Base-by-base conservation (phyloP, 2,329 filamentous ascomycete genomes). In the Diaporthe sp. region DNA sequence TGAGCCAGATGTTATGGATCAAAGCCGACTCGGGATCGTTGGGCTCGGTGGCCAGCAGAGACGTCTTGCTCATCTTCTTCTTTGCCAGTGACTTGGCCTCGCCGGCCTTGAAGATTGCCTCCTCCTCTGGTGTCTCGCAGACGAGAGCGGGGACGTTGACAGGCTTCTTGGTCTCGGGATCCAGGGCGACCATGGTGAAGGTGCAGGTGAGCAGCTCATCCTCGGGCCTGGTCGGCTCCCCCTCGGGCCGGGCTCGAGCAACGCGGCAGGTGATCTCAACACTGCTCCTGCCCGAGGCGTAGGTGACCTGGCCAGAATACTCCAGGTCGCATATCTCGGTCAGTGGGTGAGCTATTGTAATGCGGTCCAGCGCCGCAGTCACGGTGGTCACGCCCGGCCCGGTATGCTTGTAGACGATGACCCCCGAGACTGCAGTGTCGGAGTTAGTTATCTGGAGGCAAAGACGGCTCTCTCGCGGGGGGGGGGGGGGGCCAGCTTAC, bases 261-360 rank as follows among this genome's bases (percentile, higher is more conserved):
- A 95, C 93, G 81, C 94, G 92, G 78, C 94, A 89, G 0, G 93
- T 94, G 12, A 95, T 92, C 79, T 95, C 93, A 83, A 94, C 90
- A 81, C 92, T 94, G 76, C 91, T 94, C 75, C 93, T 85, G 0
- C 94, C 93, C 1, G 93, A 93, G 0, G 93, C 93, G 81, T 94
- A 95, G 0, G 93, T 88, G 12, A 88, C 87, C 75, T 86, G 86
- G 4, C 87, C 87, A 58, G 92, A 94, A 53, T 95, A 89, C 80
- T 95, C 92, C 13, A 96, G 89, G 82, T 96, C 94, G 78, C 93
- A 95, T 72, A 96, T 94, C 80, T 95, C 93, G 51, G 91, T 93
- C 34, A 95, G 85, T 0, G 93, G 93, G 76, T 94, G 90, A 65
- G 94, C 90, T 78, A 95, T 87, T 10, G 84, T 87, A 80, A 89